A percentile compares a stretch with the other conserved stretches of the same genome.
Evolutionary conservation across 208 protist species (phyloP).

Genomic region (Leptomonas pyrrhocoris): DNA sequence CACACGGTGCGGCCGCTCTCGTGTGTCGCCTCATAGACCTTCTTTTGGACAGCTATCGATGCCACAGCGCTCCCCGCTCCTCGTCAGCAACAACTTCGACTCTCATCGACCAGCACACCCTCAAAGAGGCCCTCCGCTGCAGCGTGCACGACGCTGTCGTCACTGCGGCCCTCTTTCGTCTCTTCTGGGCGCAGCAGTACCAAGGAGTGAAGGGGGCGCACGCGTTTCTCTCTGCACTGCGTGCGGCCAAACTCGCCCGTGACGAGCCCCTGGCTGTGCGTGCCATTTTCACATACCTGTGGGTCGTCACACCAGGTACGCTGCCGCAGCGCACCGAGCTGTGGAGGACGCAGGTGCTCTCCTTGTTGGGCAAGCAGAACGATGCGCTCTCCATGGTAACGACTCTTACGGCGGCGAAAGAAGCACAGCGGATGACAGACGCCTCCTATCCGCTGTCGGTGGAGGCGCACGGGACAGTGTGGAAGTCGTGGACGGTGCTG

Average conservation of each 20-base stretch:
- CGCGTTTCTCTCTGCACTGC: constrained; percentile 70
- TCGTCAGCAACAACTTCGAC: constrained; percentile 1
- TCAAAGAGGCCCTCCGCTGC: constrained; percentile 59
- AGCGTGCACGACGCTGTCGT: constrained; percentile 41
- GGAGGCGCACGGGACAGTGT: constrained; percentile 47
- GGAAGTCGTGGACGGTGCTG: constrained; percentile 48
- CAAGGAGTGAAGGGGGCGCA: constrained; percentile 57
- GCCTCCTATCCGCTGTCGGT: constrained; percentile 36
- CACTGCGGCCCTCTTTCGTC: constrained; percentile 42
- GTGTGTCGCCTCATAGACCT: constrained; percentile 29
- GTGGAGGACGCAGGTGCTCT: constrained; percentile 14
- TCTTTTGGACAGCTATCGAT: constrained; percentile 7
- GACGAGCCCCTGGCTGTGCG: constrained; percentile 44
- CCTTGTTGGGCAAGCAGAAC: not conserved
- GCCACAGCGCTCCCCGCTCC: not conserved
- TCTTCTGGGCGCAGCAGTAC: constrained; percentile 65
- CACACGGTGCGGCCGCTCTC: constrained; percentile 17
- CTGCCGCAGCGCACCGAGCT: not conserved
- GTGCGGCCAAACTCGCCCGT: constrained; percentile 37
- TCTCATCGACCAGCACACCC: constrained; percentile 49
- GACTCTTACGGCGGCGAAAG: not conserved
- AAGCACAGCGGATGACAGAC: constrained; percentile 3
- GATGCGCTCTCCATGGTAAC: not conserved
- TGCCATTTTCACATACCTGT: constrained; percentile 61
- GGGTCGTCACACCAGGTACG: constrained; percentile 14